Base-by-base conservation (phyloP, 2,329 filamentous ascomycete genomes). In the Aspergillus carbonarius region DNA sequence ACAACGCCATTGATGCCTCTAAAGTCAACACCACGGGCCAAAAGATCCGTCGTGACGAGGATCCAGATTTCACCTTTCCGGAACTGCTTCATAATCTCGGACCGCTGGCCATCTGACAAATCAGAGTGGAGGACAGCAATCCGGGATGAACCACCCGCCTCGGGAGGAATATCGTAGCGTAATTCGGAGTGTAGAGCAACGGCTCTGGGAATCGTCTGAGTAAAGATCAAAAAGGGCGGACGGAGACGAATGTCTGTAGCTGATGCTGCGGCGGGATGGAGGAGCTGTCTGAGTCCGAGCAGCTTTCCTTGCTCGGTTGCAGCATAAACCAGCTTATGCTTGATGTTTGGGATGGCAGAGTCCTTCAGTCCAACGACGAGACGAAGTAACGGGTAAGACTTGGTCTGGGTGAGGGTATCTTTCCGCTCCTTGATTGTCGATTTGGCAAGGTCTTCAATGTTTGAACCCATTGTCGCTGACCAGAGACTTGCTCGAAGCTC, bases 381-480 rank as follows among this genome's bases (percentile, higher is more conserved):
- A 46, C 95, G 89, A 63, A 98, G 75, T 2, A 97, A 20, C 82
- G 87, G 67, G 32, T 71, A 68, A 7, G 68, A 64, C 18, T 66
- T 66, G 30, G 56, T 65, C 9, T 63, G 54, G 20, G 60, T 58
- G 7, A 68, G 61, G 5, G 61, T 57, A 18, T 69, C 27, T 42
- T 73, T 82, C 35, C 87, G 82, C 8, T 81, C 76, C 39, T 81
- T 78, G 52, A 95, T 83, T 13, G 88, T 88, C n/a, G 85, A 84
- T 6, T 84, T 84, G 48, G 91, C 85, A 7, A 97, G 80, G 18
- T 87, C 82, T 77, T 99, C 95, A 42, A 98, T 90, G 66, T 89
- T 95, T 15, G 93, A 96, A 3, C 91, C 92, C 88, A 99, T 97
- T 0, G 95, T 99, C 13, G 95, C 95, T 13, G 95, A 98, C 92